A percentile compares a stretch with the other conserved stretches of the same genome.
These are phyloP conservation scores for Bjerkandera adusta DNA, from an alignment of 1,284 basidiomycete species.

Conservation along the genomic window DNA sequence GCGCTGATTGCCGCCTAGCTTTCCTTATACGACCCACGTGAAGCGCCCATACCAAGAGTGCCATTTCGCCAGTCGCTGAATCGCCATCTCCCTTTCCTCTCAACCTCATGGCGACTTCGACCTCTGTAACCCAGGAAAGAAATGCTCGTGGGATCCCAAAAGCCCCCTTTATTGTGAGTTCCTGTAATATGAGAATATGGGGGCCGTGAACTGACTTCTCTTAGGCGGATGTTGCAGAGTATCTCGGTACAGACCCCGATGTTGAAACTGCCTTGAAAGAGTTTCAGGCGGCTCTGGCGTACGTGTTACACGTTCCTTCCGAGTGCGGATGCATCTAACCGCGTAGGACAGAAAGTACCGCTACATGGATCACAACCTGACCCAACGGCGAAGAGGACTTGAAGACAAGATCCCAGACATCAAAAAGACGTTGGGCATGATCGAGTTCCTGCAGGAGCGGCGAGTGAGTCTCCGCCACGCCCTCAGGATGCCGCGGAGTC, in stretches of 20 bases:
- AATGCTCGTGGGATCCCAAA: conserved; percentile 93
- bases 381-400: conserved; percentile 76
- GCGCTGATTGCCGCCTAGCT: conserved; percentile 5
- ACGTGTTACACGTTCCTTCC: conserved; percentile 29
- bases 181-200: neutral
- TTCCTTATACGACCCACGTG: conserved; percentile 1
- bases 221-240: conserved; percentile 83
- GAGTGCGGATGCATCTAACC: conserved; percentile 16
- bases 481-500: neutral
- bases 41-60: neutral
- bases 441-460: conserved; percentile 77
- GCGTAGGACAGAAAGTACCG: conserved; percentile 85
- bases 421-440: conserved; percentile 89
- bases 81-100: neutral
- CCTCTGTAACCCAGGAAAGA: conserved; percentile 45
- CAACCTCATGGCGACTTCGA: conserved; percentile 17
- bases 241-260: conserved; percentile 78
- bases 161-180: conserved; percentile 90
- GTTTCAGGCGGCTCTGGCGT: conserved; percentile 95
- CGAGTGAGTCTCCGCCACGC: conserved; percentile 51
- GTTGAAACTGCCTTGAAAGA: conserved; percentile 79
- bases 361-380: conserved; percentile 92
- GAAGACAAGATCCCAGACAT: conserved; percentile 98
- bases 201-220: conserved; percentile 7
- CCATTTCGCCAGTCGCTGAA: neutral